Conservation (phyloP, 495 filamentous ascomycete species). For the Penicillium odoratum region DNA sequence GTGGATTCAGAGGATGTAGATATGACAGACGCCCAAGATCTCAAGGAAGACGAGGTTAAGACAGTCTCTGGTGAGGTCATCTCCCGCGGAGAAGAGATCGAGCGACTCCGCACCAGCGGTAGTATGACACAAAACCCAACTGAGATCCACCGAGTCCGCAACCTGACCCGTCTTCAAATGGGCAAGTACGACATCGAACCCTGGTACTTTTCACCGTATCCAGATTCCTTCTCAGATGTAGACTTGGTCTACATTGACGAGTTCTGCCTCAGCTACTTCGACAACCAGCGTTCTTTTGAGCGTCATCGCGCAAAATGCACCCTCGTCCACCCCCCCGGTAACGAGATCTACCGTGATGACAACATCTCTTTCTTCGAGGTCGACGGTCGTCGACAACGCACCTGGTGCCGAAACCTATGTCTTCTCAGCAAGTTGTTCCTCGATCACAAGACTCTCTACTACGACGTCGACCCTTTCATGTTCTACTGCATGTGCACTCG, state of each 20-base stretch:
- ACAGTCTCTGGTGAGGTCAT: slow-evolving; percentile 53
- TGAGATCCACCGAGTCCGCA: slow-evolving; percentile 93
- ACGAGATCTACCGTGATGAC: slow-evolving; percentile 97
- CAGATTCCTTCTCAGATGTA: slow-evolving; percentile 78
- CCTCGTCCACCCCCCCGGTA: slow-evolving; percentile 88
- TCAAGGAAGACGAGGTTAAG: slow-evolving; percentile 33
- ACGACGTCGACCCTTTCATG: slow-evolving; percentile 96
- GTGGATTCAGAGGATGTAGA: slow-evolving; percentile 61
- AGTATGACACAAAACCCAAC: slow-evolving; percentile 99
- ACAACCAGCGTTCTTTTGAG: slow-evolving; percentile 71
- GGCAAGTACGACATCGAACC: slow-evolving; percentile 89
- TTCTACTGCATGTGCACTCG: slow-evolving; percentile 97
- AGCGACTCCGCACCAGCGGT: slow-evolving; percentile 87
- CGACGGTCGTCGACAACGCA: slow-evolving; percentile 90
- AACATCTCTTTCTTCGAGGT: slow-evolving; percentile 97
- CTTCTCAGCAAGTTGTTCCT: slow-evolving; percentile 94
- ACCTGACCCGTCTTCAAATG: slow-evolving; percentile 90
- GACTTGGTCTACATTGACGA: slow-evolving; percentile 96
- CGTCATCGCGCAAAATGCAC: slow-evolving; percentile 91
- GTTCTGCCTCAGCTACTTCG: slow-evolving; percentile 92
- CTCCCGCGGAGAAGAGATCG: slow-evolving; percentile 89
- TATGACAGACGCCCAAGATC: slow-evolving; percentile 58
- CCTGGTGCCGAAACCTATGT: slow-evolving; percentile 96
- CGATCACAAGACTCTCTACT: slow-evolving; percentile 99
- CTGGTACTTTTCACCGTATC: slow-evolving; percentile 99